Evolutionary conservation across 2,329 filamentous ascomycete genomes (phyloP).

Genomic region (Geosmithia flava): DNA sequence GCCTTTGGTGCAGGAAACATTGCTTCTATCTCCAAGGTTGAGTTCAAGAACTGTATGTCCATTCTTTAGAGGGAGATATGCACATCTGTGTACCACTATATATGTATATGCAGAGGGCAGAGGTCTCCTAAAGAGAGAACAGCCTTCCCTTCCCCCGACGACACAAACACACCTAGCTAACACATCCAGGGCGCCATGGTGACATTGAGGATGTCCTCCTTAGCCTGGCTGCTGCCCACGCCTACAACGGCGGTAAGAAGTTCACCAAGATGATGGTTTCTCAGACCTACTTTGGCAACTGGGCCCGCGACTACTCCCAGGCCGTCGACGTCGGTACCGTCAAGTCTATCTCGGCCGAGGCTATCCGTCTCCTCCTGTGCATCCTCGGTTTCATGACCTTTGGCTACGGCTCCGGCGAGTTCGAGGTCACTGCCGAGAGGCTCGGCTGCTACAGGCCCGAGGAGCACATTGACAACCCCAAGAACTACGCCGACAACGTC

Average conservation of each 20-base stretch:
- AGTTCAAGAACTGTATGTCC: slow-evolving; percentile 66
- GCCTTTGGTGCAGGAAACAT: slow-evolving; percentile 89
- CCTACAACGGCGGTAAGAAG: slow-evolving; percentile 53
- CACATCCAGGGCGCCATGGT: slow-evolving; percentile 57
- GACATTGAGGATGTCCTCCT: slow-evolving; percentile 90
- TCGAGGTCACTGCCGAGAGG: slow-evolving; percentile 71
- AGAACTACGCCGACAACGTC: slow-evolving; percentile 79
- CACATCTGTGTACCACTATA: too few species aligned
- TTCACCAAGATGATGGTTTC: slow-evolving; percentile 83
- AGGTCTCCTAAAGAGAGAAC: not conserved
- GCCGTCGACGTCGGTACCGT: slow-evolving; percentile 87
- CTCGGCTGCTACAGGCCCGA: slow-evolving; percentile 77
- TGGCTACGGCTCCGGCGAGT: slow-evolving; percentile 73
- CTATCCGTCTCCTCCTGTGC: slow-evolving; percentile 80
- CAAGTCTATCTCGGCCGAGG: slow-evolving; percentile 81
- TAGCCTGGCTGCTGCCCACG: slow-evolving; percentile 46
- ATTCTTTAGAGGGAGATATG: not conserved
- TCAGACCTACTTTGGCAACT: slow-evolving; percentile 92
- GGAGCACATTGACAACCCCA: slow-evolving; percentile 64
- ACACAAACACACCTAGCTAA: not conserved
- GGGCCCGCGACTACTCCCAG: slow-evolving; percentile 87
- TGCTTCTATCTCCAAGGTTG: slow-evolving; percentile 65
- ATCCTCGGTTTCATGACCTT: slow-evolving; percentile 84
- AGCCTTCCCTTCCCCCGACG: not conserved
- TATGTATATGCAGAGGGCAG: not conserved